Base-by-base conservation (phyloP, 345 rosid species). In the Firmiana major region DNA sequence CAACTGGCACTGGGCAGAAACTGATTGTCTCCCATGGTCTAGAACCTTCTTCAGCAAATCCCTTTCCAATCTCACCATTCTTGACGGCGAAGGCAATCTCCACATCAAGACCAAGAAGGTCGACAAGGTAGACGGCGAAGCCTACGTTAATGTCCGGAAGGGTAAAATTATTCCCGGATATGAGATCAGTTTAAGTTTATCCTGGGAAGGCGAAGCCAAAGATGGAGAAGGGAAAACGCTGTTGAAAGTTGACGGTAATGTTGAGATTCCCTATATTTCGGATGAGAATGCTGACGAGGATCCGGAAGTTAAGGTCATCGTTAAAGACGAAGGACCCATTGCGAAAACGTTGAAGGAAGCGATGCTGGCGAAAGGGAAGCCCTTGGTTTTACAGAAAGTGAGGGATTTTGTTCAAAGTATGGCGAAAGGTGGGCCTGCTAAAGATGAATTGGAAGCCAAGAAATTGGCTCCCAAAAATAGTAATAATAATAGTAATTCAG, bases 1-100 rank as follows among this genome's bases (percentile, higher is more conserved):
- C 79, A 93, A 93, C 88, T 94, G 99, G 99, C 99, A 96, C 91
- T 96, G 98, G 99, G 84, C 98, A 1, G 98, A 96, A 80, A 96
- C 98, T 45, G 86, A 96, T 62, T 96, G 98, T 75, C 84, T 96
- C 12, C 97, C 90, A 17, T 94, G 97, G 97, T 90, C 99, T 11
- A 86, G 93, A 4, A 88, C 69, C 72, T 83, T 91, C 75, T 82
- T 96, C 86, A 80, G 79, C 84, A 75, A 81, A n/a, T 88, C 83
- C 9, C 85, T 96, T 36, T 78, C 97, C 34, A 67, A 83, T 75
- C 77, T 86, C 34, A 78, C 83, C 36, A 64, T 96, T 66, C 89
- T 96, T 78, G 74, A 85, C 71, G 98, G 97, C 81, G 92, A 92
- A 69, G 90, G 90, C 8, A 76, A 85, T 58, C 90, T 96, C 64